phyloP scores from a whole-genome alignment of 768 basidiomycete genomes.

The Xanthoconium stramineum region DNA sequence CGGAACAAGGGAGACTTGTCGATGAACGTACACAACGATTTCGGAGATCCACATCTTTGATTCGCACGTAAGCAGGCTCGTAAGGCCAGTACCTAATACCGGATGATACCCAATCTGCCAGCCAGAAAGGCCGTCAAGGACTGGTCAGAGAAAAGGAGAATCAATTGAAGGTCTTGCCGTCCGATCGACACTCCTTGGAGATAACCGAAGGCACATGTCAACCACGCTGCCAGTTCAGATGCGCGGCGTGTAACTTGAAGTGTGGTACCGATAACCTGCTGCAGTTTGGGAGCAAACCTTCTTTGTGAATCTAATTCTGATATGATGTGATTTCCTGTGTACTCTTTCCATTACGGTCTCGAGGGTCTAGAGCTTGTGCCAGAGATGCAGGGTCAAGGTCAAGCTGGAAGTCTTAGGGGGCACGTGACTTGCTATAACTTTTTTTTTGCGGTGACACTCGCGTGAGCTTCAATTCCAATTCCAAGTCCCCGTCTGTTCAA shows the following conservation, averaged over 20 bases:
- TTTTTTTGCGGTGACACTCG: slow-evolving; percentile 5
- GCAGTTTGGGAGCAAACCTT: no score
- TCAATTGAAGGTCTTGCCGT: background rate
- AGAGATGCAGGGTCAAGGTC: no score
- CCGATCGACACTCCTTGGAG: slow-evolving; percentile 10
- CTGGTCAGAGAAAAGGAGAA: background rate
- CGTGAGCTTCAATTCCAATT: slow-evolving; percentile 8
- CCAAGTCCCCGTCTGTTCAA: slow-evolving; percentile 1
- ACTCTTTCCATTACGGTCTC: background rate
- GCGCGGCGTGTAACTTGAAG: background rate
- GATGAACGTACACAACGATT: background rate
- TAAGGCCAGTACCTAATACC: background rate
- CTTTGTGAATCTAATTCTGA: no score
- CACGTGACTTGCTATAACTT: slow-evolving; percentile 22
- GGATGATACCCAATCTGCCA: background rate
- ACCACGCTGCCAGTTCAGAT: slow-evolving; percentile 11
- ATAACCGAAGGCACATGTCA: slow-evolving; percentile 13
- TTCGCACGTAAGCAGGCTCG: background rate
- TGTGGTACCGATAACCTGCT: background rate
- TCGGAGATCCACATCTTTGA: slow-evolving; percentile 2
- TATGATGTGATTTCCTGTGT: no score
- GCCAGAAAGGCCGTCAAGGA: background rate
- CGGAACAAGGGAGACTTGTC: background rate
- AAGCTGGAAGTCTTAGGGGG: no score
- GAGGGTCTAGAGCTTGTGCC: background rate